Percentiles rank a stretch among this genome's conserved stretches.
Evolutionary conservation across 1,284 basidiomycete species (phyloP).

Genomic region (Sparassis latifolia): DNA sequence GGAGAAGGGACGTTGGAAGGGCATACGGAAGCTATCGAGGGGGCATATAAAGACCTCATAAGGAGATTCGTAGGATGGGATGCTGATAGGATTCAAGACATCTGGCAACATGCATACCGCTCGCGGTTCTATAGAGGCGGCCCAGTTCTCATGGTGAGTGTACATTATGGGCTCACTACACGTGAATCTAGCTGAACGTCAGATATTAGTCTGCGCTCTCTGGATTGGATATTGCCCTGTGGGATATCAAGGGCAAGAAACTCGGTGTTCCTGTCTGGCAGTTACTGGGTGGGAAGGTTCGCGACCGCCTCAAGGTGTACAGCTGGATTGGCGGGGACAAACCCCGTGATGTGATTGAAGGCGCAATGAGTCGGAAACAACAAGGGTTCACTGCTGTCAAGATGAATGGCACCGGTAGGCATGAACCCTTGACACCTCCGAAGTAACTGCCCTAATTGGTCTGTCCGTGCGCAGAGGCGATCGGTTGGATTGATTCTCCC

Average conservation of each 20-base stretch:
- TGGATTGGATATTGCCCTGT: slow-evolving; percentile 47
- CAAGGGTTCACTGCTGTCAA: slow-evolving; percentile 76
- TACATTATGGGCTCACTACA: not conserved
- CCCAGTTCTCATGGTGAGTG: slow-evolving; percentile 59
- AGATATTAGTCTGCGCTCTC: slow-evolving; percentile 41
- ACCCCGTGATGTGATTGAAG: slow-evolving; percentile 55
- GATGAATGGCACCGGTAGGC: slow-evolving; percentile 65
- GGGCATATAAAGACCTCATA: slow-evolving; percentile 56
- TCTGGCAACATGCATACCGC: slow-evolving; percentile 62
- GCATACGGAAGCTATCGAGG: slow-evolving; percentile 74
- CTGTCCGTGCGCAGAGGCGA: slow-evolving; percentile 26
- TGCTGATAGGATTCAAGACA: slow-evolving; percentile 67
- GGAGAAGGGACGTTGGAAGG: slow-evolving; percentile 63
- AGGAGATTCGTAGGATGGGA: slow-evolving; percentile 63
- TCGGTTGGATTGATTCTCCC: slow-evolving; percentile 46
- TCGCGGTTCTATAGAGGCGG: slow-evolving; percentile 71
- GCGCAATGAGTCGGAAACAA: slow-evolving; percentile 53
- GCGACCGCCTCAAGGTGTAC: slow-evolving; percentile 52
- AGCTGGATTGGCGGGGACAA: slow-evolving; percentile 74
- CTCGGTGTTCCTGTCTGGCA: slow-evolving; percentile 73
- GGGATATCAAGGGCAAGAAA: slow-evolving; percentile 79
- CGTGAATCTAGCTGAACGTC: not conserved
- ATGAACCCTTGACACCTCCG: not conserved
- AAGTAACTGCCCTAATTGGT: not conserved
- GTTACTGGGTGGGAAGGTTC: slow-evolving; percentile 68